Conservation (phyloP, 495 filamentous ascomycete species). For the Mytilinidion resinicola region DNA sequence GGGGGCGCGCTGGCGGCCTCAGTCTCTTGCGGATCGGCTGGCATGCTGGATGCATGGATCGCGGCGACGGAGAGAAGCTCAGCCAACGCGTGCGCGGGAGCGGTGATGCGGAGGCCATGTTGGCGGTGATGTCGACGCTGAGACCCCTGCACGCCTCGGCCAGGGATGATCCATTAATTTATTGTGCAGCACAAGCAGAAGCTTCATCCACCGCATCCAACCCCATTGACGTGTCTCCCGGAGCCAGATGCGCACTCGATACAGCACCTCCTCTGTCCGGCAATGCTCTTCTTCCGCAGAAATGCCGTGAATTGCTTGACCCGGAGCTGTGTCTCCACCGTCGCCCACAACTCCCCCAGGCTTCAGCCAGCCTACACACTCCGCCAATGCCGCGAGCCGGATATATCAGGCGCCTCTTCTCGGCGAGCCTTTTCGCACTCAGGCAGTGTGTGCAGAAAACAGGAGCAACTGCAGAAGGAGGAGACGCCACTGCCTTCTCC, state of each 20-base stretch:
- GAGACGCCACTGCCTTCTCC: neutral
- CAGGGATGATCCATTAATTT: too few species aligned
- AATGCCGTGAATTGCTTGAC: conserved; percentile 20
- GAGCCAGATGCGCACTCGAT: conserved; percentile 12
- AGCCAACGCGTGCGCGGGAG: too few species aligned
- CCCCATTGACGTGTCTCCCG: neutral
- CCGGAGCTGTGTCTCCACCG: conserved; percentile 3
- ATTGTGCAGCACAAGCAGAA: neutral
- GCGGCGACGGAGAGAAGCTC: conserved; percentile 2
- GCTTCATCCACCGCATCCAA: neutral
- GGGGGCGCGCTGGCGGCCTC: conserved; percentile 10
- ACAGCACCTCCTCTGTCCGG: neutral
- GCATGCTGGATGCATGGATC: conserved; percentile 37
- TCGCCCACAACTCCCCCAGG: neutral
- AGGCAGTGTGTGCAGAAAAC: neutral
- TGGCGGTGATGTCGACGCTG: conserved; percentile 26
- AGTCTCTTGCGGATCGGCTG: conserved; percentile 25
- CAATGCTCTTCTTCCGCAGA: conserved; percentile 18
- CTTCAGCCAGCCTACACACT: neutral
- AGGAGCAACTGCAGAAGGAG: neutral
- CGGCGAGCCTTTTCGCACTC: neutral
- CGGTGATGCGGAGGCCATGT: conserved; percentile 2
- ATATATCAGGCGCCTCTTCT: neutral
- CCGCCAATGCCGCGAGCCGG: neutral
- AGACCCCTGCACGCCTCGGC: conserved; percentile 5